Percentiles rank a stretch among this genome's conserved stretches.
Evolutionary conservation across 805 yeast species (phyloP).

Genomic region (Priceomyces fermenticarens): DNA sequence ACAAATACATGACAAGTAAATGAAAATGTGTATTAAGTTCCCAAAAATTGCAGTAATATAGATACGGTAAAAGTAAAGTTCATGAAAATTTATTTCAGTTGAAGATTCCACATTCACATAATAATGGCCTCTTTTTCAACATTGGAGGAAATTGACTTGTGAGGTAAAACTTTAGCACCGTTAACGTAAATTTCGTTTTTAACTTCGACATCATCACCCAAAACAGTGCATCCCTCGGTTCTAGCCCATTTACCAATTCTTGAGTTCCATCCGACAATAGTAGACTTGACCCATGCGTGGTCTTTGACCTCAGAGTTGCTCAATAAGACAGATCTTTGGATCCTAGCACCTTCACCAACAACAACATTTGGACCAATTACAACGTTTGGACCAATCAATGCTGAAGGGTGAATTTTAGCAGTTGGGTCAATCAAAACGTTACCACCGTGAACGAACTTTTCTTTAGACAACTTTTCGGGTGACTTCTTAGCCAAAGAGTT

Average conservation of each 20-base stretch:
- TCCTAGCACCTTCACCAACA: slow-evolving; percentile 98
- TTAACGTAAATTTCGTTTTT: slow-evolving; percentile 98
- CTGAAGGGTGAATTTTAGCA: slow-evolving; percentile 87
- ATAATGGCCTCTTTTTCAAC: slow-evolving; percentile 98
- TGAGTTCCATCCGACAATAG: slow-evolving; percentile 99
- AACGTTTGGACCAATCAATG: slow-evolving; percentile 98
- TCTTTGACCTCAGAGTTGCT: slow-evolving; percentile 89
- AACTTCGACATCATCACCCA: slow-evolving; percentile 98
- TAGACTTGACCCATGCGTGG: slow-evolving; percentile 96
- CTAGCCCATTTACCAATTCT: slow-evolving; percentile 99
- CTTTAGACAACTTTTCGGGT: slow-evolving; percentile 66
- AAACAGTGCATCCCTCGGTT: slow-evolving; percentile 94
- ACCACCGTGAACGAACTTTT: slow-evolving; percentile 79
- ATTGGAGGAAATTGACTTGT: slow-evolving; percentile 92
- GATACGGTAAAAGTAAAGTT: slow-evolving; percentile 2
- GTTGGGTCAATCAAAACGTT: slow-evolving; percentile 93
- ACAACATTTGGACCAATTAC: slow-evolving; percentile 95
- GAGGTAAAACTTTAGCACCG: slow-evolving; percentile 99
- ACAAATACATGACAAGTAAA: too few relatives aligned
- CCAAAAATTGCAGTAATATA: slow-evolving; percentile 1
- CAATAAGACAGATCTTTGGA: slow-evolving; percentile 90
- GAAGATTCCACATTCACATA: slow-evolving; percentile 55
- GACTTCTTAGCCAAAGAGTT: slow-evolving; percentile 78
- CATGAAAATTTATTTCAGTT: not conserved
- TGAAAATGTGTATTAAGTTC: slow-evolving; percentile 3